Percentiles rank a stretch among this genome's conserved stretches.
phyloP scores from a whole-genome alignment of 1,284 basidiomycete species.

The Puccinia horiana region DNA sequence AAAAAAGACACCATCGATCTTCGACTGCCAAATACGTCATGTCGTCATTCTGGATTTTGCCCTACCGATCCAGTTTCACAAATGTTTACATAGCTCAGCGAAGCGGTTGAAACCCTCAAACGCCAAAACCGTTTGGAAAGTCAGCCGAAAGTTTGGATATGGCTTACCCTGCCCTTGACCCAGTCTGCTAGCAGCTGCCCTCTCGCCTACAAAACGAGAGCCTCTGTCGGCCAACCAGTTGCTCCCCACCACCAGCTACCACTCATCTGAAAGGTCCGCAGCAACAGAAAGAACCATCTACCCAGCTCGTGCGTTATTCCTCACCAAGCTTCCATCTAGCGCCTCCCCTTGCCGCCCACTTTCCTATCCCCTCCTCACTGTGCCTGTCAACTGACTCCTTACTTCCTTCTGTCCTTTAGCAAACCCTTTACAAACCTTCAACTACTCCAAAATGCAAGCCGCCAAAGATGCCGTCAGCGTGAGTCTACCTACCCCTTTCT shows the following conservation, averaged over 20 bases:
- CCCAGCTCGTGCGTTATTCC: neutral
- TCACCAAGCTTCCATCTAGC: neutral
- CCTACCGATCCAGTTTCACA: slow-evolving; percentile 5
- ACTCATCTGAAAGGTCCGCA: slow-evolving; percentile 13
- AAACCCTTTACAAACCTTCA: neutral
- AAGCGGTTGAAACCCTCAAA: neutral
- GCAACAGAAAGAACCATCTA: neutral
- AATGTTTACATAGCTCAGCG: neutral
- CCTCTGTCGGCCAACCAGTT: neutral
- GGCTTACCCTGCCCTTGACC: neutral
- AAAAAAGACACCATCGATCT: no score
- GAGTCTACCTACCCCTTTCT: neutral
- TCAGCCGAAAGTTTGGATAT: slow-evolving; percentile 5
- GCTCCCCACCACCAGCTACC: slow-evolving; percentile 8
- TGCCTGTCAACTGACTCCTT: neutral
- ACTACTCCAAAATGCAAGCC: slow-evolving; percentile 31
- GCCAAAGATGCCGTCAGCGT: slow-evolving; percentile 44
- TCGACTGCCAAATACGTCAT: slow-evolving; percentile 15
- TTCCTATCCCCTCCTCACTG: neutral
- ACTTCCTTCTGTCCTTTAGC: neutral
- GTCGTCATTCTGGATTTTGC: neutral
- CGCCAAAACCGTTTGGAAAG: neutral
- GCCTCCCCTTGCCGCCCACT: neutral
- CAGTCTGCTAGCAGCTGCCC: neutral
- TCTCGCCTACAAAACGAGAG: slow-evolving; percentile 32